These are phyloP conservation scores for Fonsecaea pedrosoi DNA, from an alignment of 2,329 filamentous ascomycete species.

Conservation along the genomic window DNA sequence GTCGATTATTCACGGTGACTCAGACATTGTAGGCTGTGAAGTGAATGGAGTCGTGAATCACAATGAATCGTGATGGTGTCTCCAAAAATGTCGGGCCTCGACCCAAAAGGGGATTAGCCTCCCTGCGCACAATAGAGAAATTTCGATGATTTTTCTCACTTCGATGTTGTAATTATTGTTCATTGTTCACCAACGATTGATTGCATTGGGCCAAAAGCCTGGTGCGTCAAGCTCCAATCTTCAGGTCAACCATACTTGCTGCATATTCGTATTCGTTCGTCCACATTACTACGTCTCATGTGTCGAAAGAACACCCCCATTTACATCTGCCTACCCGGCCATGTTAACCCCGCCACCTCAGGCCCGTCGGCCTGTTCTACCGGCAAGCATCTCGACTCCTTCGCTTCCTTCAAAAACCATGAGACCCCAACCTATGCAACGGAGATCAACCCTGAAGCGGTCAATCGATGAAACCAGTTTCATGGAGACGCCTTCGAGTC, in stretches of 20 bases:
- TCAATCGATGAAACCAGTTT: conserved; percentile 39
- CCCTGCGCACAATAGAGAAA: conserved; percentile 28
- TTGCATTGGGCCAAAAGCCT: conserved; percentile 15
- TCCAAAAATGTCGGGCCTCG: not conserved
- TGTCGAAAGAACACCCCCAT: conserved; percentile 1
- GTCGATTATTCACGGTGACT: not conserved
- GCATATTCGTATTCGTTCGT: not conserved
- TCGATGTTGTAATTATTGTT: not conserved
- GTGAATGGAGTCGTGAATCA: not conserved
- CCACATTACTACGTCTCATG: conserved; percentile 16
- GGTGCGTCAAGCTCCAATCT: conserved; percentile 4
- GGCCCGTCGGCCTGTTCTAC: conserved; percentile 34
- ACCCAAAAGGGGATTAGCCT: conserved; percentile 29
- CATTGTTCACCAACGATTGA: conserved; percentile 19
- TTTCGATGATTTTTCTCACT: conserved; percentile 20
- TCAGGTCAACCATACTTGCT: conserved; percentile 5
- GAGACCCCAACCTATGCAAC: conserved; percentile 28
- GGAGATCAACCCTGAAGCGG: conserved; percentile 38
- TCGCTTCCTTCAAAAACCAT: conserved; percentile 24
- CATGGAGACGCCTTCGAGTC: conserved; percentile 41
- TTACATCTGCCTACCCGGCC: conserved; percentile 19
- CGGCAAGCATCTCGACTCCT: conserved; percentile 30
- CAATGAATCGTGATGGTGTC: not conserved
- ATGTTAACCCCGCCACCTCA: conserved; percentile 36
- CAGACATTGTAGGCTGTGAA: not conserved